A percentile compares a stretch with the other conserved stretches of the same genome.
These are phyloP conservation scores for Ustulina deusta DNA, from an alignment of 2,329 filamentous ascomycete species.

Conservation along the genomic window DNA sequence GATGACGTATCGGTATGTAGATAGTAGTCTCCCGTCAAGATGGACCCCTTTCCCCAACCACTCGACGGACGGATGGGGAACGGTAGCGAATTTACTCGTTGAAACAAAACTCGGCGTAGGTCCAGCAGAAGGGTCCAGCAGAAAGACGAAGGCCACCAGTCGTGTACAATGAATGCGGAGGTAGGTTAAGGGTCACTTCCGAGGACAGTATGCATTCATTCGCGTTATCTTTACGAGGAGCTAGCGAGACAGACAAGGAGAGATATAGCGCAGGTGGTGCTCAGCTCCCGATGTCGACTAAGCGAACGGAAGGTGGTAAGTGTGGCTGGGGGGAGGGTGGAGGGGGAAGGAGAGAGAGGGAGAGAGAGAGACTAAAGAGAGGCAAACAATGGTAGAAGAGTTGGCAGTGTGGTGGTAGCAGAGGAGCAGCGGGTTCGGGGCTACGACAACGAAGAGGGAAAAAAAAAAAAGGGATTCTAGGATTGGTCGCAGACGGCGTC, in stretches of 20 bases:
- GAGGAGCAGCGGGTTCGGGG: slow-evolving; percentile 40
- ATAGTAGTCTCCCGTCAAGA: slow-evolving; percentile 31
- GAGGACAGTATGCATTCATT: slow-evolving; percentile 17
- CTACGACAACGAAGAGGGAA: slow-evolving; percentile 32
- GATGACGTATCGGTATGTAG: slow-evolving; percentile 17
- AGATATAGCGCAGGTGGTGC: slow-evolving; percentile 23
- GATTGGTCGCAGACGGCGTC: slow-evolving; percentile 38
- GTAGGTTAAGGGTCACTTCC: slow-evolving; percentile 19
- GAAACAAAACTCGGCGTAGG: slow-evolving; percentile 24
- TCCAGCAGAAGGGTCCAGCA: slow-evolving; percentile 17
- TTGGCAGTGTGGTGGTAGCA: slow-evolving; percentile 17
- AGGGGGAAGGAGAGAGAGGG: slow-evolving; percentile 40
- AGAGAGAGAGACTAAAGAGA: slow-evolving; percentile 40
- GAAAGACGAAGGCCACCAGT: slow-evolving; percentile 14
- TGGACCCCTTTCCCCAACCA: slow-evolving; percentile 31
- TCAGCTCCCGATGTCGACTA: slow-evolving; percentile 22
- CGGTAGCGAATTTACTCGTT: slow-evolving; percentile 21
- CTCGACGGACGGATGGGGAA: slow-evolving; percentile 33
- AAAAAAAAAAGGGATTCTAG: slow-evolving; percentile 32
- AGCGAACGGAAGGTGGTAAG: slow-evolving; percentile 23
- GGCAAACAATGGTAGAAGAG: slow-evolving; percentile 16
- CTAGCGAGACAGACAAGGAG: slow-evolving; percentile 9
- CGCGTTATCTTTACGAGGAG: slow-evolving; percentile 26
- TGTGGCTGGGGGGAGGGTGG: slow-evolving; percentile 41
- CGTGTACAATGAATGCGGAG: slow-evolving; percentile 19